These are phyloP conservation scores for Parathielavia hyrcaniae DNA, from an alignment of 495 filamentous ascomycete genomes.

Conservation along the genomic window DNA sequence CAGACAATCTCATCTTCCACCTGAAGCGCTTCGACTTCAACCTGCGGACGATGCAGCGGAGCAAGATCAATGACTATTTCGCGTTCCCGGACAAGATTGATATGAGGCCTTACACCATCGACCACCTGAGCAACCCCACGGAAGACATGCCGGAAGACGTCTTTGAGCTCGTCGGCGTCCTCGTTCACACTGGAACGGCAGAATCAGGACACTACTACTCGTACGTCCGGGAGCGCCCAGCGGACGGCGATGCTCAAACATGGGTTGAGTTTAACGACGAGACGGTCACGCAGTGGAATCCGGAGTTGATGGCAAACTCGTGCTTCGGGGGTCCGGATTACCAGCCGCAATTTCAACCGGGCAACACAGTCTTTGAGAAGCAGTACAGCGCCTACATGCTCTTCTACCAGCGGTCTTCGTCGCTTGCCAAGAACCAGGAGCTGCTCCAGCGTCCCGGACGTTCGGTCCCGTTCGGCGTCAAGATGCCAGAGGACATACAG, in stretches of 20 bases:
- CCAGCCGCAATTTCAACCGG: constrained; percentile 39
- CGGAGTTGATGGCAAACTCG: constrained; percentile 58
- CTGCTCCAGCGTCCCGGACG: constrained; percentile 28
- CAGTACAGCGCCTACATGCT: constrained; percentile 92
- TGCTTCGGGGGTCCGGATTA: constrained; percentile 76
- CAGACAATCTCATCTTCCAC: constrained; percentile 92
- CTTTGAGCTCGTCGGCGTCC: constrained; percentile 86
- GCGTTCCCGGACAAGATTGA: constrained; percentile 78
- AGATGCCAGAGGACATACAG: constrained; percentile 50
- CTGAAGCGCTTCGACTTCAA: constrained; percentile 97
- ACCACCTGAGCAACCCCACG: constrained; percentile 65
- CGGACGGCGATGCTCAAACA: constrained; percentile 39
- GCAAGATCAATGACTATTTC: constrained; percentile 95
- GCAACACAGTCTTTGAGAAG: constrained; percentile 52
- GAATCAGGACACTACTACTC: constrained; percentile 98
- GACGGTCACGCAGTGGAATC: constrained; percentile 69
- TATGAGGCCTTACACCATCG: constrained; percentile 84
- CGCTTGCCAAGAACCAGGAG: constrained; percentile 48
- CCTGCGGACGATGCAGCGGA: constrained; percentile 70
- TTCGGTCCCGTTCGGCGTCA: constrained; percentile 49
- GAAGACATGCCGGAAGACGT: constrained; percentile 55
- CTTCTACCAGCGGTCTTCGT: constrained; percentile 82
- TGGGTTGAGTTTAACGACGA: constrained; percentile 97
- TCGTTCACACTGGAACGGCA: constrained; percentile 88
- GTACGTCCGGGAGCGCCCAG: constrained; percentile 75